Conservation (phyloP, 306 rosid genomes). For the Albizia julibrissin region DNA sequence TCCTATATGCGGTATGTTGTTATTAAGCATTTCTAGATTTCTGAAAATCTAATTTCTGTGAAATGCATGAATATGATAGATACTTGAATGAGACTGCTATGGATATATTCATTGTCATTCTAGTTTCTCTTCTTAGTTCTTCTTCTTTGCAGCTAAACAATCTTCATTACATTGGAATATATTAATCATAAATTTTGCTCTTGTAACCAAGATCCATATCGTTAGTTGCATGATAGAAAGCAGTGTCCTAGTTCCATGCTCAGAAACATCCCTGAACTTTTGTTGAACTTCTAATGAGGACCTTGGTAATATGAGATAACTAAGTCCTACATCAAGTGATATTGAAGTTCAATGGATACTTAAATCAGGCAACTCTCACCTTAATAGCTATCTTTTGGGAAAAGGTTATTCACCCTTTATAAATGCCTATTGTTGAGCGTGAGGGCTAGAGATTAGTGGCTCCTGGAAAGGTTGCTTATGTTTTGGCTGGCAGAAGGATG, state of each 20-base stretch:
- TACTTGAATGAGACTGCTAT: not conserved
- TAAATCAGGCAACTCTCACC: not conserved
- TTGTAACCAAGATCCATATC: not conserved
- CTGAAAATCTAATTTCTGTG: not conserved
- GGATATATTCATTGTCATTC: not conserved
- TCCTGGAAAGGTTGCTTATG: not conserved
- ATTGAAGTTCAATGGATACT: not conserved
- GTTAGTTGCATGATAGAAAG: not conserved
- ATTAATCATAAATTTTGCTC: not conserved
- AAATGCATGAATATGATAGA: not conserved
- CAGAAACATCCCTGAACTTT: not conserved
- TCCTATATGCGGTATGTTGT: slow-evolving; percentile 61
- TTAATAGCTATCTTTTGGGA: not conserved
- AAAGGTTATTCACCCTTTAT: not conserved
- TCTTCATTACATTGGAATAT: not conserved
- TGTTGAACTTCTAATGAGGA: slow-evolving; percentile 2
- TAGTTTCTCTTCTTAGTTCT: not conserved
- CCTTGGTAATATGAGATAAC: not conserved
- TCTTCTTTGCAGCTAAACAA: not conserved
- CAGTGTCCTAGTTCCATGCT: slow-evolving; percentile 4
- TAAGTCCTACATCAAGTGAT: not conserved
- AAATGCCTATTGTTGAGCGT: not conserved
- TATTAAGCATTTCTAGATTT: not conserved
- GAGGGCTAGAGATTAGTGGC: not conserved
- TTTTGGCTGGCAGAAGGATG: not conserved